A percentile compares a stretch with the other conserved stretches of the same genome.
Conservation (phyloP, 1,284 basidiomycete species). For the Chiua sp. region DNA sequence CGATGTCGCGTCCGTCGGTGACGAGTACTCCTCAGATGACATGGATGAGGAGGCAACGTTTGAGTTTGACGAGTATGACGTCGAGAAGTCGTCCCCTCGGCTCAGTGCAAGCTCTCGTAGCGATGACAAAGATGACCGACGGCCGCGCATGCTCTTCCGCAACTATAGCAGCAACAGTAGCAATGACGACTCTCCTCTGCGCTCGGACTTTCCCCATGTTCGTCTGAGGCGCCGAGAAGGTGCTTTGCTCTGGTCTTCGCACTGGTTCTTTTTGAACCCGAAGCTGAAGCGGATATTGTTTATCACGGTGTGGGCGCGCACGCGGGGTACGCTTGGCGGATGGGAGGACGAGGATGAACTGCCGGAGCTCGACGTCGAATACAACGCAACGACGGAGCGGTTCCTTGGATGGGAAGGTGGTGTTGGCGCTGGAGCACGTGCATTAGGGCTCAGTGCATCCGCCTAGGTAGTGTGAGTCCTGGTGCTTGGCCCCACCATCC, state of each 20-base stretch:
- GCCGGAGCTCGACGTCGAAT: constrained; percentile 38
- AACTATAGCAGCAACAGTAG: constrained; percentile 29
- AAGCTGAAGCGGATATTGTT: constrained; percentile 94
- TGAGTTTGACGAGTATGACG: constrained; percentile 81
- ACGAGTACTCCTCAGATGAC: constrained; percentile 58
- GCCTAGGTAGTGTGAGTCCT: constrained; percentile 33
- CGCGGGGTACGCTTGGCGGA: constrained; percentile 59
- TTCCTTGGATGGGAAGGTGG: constrained; percentile 81
- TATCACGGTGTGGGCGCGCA: constrained; percentile 92
- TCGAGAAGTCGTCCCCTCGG: constrained; percentile 61
- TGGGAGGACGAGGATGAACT: constrained; percentile 55
- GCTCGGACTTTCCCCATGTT: constrained; percentile 34
- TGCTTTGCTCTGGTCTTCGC: constrained; percentile 95
- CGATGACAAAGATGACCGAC: constrained; percentile 1
- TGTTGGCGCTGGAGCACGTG: constrained; percentile 75
- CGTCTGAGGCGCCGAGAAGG: constrained; percentile 54
- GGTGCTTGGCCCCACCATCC: constrained; percentile 4
- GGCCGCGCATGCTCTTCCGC: constrained; percentile 18
- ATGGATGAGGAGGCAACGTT: constrained; percentile 69
- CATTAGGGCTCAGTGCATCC: constrained; percentile 59
- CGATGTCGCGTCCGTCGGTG: constrained; percentile 64
- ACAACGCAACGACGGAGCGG: constrained; percentile 50
- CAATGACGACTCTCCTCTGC: constrained; percentile 31
- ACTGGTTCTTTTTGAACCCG: constrained; percentile 97
- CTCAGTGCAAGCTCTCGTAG: constrained; percentile 6